Conservation (phyloP, 2,329 filamentous ascomycete genomes). For the Coleophoma cylindrospora region DNA sequence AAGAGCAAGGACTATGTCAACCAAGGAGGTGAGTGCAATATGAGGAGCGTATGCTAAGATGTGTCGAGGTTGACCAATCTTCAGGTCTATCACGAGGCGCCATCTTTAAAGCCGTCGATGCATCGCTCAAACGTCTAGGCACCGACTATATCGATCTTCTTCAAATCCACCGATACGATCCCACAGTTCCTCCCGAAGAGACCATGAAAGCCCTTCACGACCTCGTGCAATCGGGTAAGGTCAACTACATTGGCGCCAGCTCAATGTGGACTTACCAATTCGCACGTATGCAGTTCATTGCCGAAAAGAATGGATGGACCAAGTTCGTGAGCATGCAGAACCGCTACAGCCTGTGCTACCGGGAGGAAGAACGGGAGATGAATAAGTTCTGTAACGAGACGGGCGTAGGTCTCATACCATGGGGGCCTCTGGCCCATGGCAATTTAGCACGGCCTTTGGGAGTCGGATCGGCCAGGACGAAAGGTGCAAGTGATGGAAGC, state of each 20-base stretch:
- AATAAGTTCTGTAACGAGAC: conserved; percentile 36
- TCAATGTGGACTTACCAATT: conserved; percentile 45
- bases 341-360: conserved; percentile 46
- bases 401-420: conserved; percentile 36
- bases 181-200: conserved; percentile 45
- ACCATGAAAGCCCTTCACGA: conserved; percentile 60
- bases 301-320: conserved; percentile 48
- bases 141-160: conserved; percentile 55
- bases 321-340: conserved; percentile 56
- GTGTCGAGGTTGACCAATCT: not conserved
- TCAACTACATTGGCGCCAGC: conserved; percentile 47
- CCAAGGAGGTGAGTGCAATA: conserved; percentile 18
- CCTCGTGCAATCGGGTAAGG: conserved; percentile 50
- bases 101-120: conserved; percentile 62
- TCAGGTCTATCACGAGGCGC: conserved; percentile 55
- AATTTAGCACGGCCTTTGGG: conserved; percentile 24
- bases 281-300: conserved; percentile 42
- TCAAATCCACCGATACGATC: conserved; percentile 55
- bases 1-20: conserved; percentile 45
- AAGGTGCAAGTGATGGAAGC: conserved; percentile 21
- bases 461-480: conserved; percentile 12
- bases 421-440: conserved; percentile 28
- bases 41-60: conserved; percentile 1
- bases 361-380: conserved; percentile 50
- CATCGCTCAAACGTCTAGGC: conserved; percentile 47